Evolutionary conservation across 768 basidiomycete genomes (phyloP).

Genomic region (Pisolithus tinctorius): DNA sequence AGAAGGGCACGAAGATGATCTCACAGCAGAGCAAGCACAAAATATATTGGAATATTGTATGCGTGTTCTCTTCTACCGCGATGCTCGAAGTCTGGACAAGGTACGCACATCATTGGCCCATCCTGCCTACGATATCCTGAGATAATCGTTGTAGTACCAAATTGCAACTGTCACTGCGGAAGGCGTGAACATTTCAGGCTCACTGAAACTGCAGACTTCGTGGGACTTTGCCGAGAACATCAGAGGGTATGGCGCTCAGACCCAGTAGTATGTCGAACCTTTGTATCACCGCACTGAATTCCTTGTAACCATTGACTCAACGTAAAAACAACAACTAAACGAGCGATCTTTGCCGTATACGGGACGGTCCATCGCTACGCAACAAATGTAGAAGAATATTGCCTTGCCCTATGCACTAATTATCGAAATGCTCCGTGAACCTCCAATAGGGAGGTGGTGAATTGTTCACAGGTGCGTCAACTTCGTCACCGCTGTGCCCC

Average conservation of each 20-base stretch:
- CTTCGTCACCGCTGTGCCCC: slow-evolving; percentile 15
- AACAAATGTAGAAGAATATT: not conserved
- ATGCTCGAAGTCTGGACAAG: slow-evolving; percentile 94
- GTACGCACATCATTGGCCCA: slow-evolving; percentile 33
- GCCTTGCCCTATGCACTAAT: not conserved
- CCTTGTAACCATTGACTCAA: not conserved
- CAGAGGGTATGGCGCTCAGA: slow-evolving; percentile 86
- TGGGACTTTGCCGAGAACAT: slow-evolving; percentile 95
- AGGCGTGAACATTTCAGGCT: slow-evolving; percentile 76
- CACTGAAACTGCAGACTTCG: slow-evolving; percentile 64
- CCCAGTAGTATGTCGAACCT: slow-evolving; percentile 44
- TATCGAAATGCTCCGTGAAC: too few species aligned
- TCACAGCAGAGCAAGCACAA: slow-evolving; percentile 76
- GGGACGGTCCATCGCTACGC: not conserved
- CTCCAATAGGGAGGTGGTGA: slow-evolving; percentile 20
- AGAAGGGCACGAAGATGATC: slow-evolving; percentile 66
- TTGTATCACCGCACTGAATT: slow-evolving; percentile 3
- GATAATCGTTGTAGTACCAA: slow-evolving; percentile 68
- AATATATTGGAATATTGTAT: slow-evolving; percentile 79
- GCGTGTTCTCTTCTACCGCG: slow-evolving; percentile 93
- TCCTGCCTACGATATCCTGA: not conserved
- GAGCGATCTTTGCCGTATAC: not conserved
- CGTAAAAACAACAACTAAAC: not conserved
- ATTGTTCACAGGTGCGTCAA: slow-evolving; percentile 9
- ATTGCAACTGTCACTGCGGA: slow-evolving; percentile 78